Percentiles rank a stretch among this genome's conserved stretches.
phyloP scores from a whole-genome alignment of 805 yeast genomes.

The Ogataea saltuana region DNA sequence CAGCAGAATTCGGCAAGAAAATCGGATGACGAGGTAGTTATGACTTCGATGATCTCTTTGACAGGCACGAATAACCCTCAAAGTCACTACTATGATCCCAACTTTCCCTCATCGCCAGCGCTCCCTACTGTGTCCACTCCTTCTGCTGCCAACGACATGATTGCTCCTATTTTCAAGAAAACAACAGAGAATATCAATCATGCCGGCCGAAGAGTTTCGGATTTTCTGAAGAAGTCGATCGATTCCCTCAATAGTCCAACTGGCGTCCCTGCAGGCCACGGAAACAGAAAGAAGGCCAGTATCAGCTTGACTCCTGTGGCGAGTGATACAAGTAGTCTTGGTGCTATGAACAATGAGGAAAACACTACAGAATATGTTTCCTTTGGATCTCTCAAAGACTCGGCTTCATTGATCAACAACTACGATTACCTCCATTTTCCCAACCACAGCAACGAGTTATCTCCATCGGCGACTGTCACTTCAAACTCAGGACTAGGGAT shows the following conservation, averaged over 20 bases:
- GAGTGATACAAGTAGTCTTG: slow-evolving; percentile 2
- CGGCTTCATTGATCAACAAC: slow-evolving; percentile 23
- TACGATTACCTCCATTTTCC: slow-evolving; percentile 13
- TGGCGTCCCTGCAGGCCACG: background rate
- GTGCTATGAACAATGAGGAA: slow-evolving; percentile 16
- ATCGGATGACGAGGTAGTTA: slow-evolving; percentile 14
- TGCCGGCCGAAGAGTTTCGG: slow-evolving; percentile 32
- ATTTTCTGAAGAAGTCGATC: slow-evolving; percentile 29
- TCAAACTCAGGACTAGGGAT: slow-evolving; percentile 24
- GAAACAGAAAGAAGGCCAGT: slow-evolving; percentile 2
- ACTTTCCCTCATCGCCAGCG: slow-evolving; percentile 9
- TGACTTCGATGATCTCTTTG: slow-evolving; percentile 24
- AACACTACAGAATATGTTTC: slow-evolving; percentile 38
- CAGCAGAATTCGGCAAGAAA: slow-evolving; percentile 5
- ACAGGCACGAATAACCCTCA: slow-evolving; percentile 26
- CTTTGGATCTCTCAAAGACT: slow-evolving; percentile 40
- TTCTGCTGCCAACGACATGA: slow-evolving; percentile 19
- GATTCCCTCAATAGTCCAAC: slow-evolving; percentile 19
- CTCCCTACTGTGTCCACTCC: slow-evolving; percentile 12
- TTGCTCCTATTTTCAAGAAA: slow-evolving; percentile 27
- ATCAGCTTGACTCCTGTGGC: slow-evolving; percentile 8
- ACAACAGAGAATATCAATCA: slow-evolving; percentile 29
- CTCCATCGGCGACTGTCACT: slow-evolving; percentile 14
- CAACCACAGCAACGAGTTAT: slow-evolving; percentile 6
- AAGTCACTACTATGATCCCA: slow-evolving; percentile 27